These are phyloP conservation scores for Entrophospora sp. DNA, from an alignment of 192 early-diverging fungal species.

Conservation along the genomic window DNA sequence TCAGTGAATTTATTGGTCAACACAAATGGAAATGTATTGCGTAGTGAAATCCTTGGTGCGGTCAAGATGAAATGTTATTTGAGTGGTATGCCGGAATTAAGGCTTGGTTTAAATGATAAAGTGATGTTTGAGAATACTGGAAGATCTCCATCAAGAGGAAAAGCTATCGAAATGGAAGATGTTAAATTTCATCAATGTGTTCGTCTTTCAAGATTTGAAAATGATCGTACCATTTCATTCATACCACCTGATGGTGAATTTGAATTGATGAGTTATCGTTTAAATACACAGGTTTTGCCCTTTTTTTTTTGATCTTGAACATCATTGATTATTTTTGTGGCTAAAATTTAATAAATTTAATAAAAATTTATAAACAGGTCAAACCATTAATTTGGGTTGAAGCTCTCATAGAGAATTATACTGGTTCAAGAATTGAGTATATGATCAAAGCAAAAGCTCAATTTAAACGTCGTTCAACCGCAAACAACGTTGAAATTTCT, in stretches of 20 bases:
- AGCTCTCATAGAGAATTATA: constrained; percentile 75
- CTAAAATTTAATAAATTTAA: neutral
- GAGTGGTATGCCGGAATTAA: constrained; percentile 78
- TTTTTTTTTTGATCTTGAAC: too few species aligned
- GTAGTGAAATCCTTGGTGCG: constrained; percentile 67
- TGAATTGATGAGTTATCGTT: constrained; percentile 83
- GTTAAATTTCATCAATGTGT: constrained; percentile 90
- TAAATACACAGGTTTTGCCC: constrained; percentile 73
- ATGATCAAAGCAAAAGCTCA: constrained; percentile 96
- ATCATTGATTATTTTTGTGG: too few species aligned
- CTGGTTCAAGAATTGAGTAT: constrained; percentile 89
- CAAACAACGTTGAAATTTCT: constrained; percentile 95
- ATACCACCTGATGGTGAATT: constrained; percentile 89
- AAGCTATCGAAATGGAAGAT: constrained; percentile 87
- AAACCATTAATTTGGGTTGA: constrained; percentile 85
- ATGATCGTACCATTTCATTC: constrained; percentile 81
- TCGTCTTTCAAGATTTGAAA: constrained; percentile 77
- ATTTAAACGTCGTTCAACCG: constrained; percentile 94
- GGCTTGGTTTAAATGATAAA: constrained; percentile 83
- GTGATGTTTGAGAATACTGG: constrained; percentile 91
- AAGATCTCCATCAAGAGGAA: constrained; percentile 52
- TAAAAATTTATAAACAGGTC: constrained; percentile 23
- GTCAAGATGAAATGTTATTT: constrained; percentile 83
- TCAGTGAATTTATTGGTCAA: constrained; percentile 90
- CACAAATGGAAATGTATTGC: constrained; percentile 45